Percentiles rank a stretch among this genome's conserved stretches.
Evolutionary conservation across 305 asterid genomes (phyloP).

Genomic region (Solanum hybrid): DNA sequence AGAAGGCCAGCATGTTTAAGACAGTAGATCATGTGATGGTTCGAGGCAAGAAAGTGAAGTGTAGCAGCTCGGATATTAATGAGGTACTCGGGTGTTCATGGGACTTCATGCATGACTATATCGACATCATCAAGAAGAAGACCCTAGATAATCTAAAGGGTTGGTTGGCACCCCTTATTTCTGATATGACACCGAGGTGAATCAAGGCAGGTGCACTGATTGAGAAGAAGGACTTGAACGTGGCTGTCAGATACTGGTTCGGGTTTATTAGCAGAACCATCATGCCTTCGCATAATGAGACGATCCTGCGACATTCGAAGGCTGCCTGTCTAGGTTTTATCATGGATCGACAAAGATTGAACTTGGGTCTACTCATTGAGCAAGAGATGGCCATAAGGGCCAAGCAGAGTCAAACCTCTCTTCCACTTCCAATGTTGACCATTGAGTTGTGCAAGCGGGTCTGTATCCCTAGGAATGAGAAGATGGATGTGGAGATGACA

Average conservation of each 20-base stretch:
- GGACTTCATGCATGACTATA: not conserved
- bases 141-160: not conserved
- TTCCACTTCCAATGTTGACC: not conserved
- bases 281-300: not conserved
- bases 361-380: not conserved
- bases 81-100: not conserved
- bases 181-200: too few species aligned
- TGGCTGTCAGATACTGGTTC: not conserved
- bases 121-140: not conserved
- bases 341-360: not conserved
- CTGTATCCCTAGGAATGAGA: not conserved
- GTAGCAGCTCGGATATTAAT: not conserved
- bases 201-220: not conserved
- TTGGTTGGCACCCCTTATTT: not conserved
- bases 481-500: not conserved
- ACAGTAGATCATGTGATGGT: not conserved
- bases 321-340: not conserved
- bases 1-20: not conserved
- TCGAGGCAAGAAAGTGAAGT: not conserved
- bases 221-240: not conserved
- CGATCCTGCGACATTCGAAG: not conserved
- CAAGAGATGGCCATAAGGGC: not conserved
- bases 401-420: not conserved
- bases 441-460: not conserved
- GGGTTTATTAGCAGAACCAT: not conserved